These are phyloP conservation scores for Thielaviopsis euricoi DNA, from an alignment of 2,329 filamentous ascomycete species.

Conservation along the genomic window DNA sequence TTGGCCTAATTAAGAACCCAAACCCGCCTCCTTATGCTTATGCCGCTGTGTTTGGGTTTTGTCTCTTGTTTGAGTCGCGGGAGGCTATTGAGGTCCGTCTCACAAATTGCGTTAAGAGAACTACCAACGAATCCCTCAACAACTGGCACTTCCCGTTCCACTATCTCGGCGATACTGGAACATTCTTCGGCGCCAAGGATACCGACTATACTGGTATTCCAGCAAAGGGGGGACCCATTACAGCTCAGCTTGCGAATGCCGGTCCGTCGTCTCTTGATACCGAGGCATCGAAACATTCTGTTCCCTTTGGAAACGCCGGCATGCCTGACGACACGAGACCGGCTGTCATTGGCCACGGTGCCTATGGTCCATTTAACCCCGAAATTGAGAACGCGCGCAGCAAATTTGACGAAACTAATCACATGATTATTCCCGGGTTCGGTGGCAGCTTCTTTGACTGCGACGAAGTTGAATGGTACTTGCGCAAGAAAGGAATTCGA, in stretches of 20 bases:
- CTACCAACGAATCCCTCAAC: conserved; percentile 30
- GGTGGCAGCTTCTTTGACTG: conserved; percentile 63
- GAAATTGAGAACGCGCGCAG: conserved; percentile 25
- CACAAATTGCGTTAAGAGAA: conserved; percentile 18
- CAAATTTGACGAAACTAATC: conserved; percentile 29
- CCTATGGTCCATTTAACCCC: conserved; percentile 32
- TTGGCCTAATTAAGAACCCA: conserved; percentile 35
- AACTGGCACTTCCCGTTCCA: conserved; percentile 45
- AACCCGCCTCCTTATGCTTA: conserved; percentile 32
- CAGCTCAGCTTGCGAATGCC: neutral
- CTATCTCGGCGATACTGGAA: conserved; percentile 51
- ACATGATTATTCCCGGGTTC: conserved; percentile 41
- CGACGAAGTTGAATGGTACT: conserved; percentile 60
- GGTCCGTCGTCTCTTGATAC: neutral
- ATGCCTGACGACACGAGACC: neutral
- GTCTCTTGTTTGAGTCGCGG: conserved; percentile 40
- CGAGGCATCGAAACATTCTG: neutral
- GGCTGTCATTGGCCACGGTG: neutral
- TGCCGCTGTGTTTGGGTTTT: conserved; percentile 50
- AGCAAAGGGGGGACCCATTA: neutral
- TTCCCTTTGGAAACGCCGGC: conserved; percentile 1
- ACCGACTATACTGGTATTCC: neutral
- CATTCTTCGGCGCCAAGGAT: conserved; percentile 31
- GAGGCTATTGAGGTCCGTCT: conserved; percentile 30
- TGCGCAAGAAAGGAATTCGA: conserved; percentile 44